Percentiles rank a stretch among this genome's conserved stretches.
These are phyloP conservation scores for Ophiobolus disseminans DNA, from an alignment of 2,329 filamentous ascomycete species.

Conservation along the genomic window DNA sequence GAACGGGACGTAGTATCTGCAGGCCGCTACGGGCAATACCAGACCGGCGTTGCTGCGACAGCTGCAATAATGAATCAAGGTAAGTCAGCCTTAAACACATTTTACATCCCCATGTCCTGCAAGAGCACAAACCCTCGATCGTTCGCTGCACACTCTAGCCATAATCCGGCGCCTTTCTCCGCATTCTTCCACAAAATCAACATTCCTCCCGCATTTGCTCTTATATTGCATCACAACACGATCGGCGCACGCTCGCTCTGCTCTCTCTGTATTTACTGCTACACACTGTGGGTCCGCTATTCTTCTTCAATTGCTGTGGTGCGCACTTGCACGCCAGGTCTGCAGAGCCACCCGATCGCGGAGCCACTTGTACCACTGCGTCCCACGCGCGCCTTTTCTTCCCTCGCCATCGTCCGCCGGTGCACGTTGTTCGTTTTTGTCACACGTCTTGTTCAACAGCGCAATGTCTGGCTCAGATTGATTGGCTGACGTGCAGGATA, in stretches of 20 bases:
- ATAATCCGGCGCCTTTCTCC: constrained; percentile 47
- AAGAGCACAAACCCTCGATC: constrained; percentile 33
- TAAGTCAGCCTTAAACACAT: constrained; percentile 45
- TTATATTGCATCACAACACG: constrained; percentile 41
- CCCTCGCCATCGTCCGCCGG: constrained; percentile 32
- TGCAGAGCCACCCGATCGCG: constrained; percentile 40
- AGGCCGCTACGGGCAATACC: constrained; percentile 27
- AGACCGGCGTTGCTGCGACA: constrained; percentile 27
- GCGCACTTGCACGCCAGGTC: constrained; percentile 41
- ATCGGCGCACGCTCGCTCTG: constrained; percentile 23
- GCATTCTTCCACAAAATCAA: constrained; percentile 44
- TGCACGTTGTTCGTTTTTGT: constrained; percentile 51
- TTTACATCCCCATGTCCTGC: constrained; percentile 32
- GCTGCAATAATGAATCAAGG: constrained; percentile 48
- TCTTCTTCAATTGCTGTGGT: constrained; percentile 42
- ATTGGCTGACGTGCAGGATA: constrained; percentile 53
- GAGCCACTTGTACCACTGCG: constrained; percentile 45
- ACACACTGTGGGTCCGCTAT: constrained; percentile 39
- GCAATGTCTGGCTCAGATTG: constrained; percentile 33
- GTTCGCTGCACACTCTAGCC: constrained; percentile 34
- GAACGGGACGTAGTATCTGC: constrained; percentile 24
- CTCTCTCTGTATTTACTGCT: constrained; percentile 32
- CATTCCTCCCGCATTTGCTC: constrained; percentile 39
- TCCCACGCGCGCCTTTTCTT: constrained; percentile 37
- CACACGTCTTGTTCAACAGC: constrained; percentile 43